phyloP scores from a whole-genome alignment of 768 basidiomycete genomes.

The Boletus insuetus region DNA sequence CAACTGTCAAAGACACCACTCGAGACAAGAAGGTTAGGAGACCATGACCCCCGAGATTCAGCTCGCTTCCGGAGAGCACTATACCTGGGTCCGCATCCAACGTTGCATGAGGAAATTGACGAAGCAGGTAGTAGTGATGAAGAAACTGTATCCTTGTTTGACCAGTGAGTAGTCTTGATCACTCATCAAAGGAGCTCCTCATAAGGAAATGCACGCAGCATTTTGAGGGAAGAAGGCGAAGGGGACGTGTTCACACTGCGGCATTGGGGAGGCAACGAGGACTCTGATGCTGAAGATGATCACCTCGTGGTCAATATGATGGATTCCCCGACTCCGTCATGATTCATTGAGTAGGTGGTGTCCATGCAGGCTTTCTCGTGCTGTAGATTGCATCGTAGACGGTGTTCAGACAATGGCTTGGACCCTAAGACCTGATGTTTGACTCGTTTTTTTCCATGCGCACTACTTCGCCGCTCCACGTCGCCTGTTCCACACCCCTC shows the following conservation, averaged over 20 bases:
- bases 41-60: constrained; percentile 34
- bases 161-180: constrained; percentile 52
- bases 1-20: constrained; percentile 46
- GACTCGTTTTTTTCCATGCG: constrained; percentile 1
- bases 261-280: constrained; percentile 36
- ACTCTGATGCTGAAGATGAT: constrained; percentile 24
- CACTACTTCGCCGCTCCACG: neutral
- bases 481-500: neutral
- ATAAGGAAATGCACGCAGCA: constrained; percentile 38
- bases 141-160: constrained; percentile 63
- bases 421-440: constrained; percentile 9
- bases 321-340: constrained; percentile 19
- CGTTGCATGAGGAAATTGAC: constrained; percentile 26
- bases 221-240: constrained; percentile 55
- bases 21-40: constrained; percentile 46
- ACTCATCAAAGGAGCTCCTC: constrained; percentile 2
- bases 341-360: constrained; percentile 5
- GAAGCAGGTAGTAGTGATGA: constrained; percentile 41
- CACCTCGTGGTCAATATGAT: constrained; percentile 20
- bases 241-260: constrained; percentile 53
- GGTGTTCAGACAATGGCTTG: neutral
- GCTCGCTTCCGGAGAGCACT: constrained; percentile 38
- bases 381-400: constrained; percentile 9
- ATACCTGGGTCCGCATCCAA: constrained; percentile 26
- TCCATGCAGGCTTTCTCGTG: constrained; percentile 5